phyloP scores from a whole-genome alignment of 2,329 filamentous ascomycete species.

The Talaromyces sp. region DNA sequence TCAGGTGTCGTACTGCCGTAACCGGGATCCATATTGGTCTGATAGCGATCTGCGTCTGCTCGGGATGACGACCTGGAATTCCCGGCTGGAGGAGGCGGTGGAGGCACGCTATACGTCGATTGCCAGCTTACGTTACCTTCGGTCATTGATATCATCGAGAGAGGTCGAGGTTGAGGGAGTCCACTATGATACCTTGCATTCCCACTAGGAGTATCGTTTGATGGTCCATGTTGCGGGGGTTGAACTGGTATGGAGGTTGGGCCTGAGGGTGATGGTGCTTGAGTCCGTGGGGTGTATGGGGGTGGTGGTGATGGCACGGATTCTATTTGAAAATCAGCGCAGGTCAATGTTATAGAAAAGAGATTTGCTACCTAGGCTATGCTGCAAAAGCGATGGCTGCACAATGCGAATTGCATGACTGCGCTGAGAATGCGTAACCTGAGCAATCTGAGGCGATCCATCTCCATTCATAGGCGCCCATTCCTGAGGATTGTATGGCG shows the following conservation, averaged over 20 bases:
- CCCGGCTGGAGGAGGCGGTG: constrained; percentile 33
- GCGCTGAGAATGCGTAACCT: constrained; percentile 29
- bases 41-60: constrained; percentile 27
- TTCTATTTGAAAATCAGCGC: constrained; percentile 22
- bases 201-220: constrained; percentile 15
- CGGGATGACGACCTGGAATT: constrained; percentile 35
- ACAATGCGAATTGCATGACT: constrained; percentile 29
- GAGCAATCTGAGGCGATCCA: constrained; percentile 25
- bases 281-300: constrained; percentile 39
- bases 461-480: constrained; percentile 43
- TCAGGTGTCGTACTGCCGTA: constrained; percentile 6
- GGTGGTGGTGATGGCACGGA: constrained; percentile 36
- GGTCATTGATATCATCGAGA: constrained; percentile 30
- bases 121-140: constrained; percentile 28
- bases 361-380: constrained; percentile 30
- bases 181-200: constrained; percentile 13
- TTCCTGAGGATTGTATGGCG: constrained; percentile 49
- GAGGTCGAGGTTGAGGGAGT: constrained; percentile 27
- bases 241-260: constrained; percentile 23
- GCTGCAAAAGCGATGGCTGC: constrained; percentile 27
- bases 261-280: constrained; percentile 19
- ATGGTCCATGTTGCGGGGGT: constrained; percentile 19
- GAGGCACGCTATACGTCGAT: constrained; percentile 31
- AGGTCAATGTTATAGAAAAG: background rate
- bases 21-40: constrained; percentile 19